A percentile compares a stretch with the other conserved stretches of the same genome.
phyloP scores from a whole-genome alignment of 768 basidiomycete genomes.

The Leccinum truebloodii region DNA sequence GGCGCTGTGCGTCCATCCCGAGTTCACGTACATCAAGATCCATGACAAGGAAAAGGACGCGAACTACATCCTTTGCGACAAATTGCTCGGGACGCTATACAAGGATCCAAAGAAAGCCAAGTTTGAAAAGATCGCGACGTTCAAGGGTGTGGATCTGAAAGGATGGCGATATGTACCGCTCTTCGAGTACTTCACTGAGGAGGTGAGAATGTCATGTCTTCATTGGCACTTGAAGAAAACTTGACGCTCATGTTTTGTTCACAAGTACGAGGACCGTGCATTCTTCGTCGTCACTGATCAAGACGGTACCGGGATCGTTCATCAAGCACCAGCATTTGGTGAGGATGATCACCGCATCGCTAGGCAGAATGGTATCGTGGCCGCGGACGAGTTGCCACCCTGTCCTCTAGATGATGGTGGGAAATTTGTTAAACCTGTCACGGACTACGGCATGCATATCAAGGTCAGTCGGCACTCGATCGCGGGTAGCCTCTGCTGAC shows the following conservation, averaged over 20 bases:
- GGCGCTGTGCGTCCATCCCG: constrained; percentile 93
- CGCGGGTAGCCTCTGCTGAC: constrained; percentile 2
- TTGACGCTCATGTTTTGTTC: neutral
- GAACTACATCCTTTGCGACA: constrained; percentile 92
- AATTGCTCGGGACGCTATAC: constrained; percentile 83
- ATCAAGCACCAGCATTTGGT: constrained; percentile 98
- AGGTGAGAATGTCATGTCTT: constrained; percentile 49
- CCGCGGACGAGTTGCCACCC: constrained; percentile 89
- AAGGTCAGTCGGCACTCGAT: constrained; percentile 55
- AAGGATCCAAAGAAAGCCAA: constrained; percentile 98
- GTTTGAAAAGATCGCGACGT: constrained; percentile 86
- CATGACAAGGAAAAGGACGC: constrained; percentile 83
- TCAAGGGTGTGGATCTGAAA: constrained; percentile 91
- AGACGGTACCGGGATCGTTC: constrained; percentile 97
- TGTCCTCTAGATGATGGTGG: constrained; percentile 94
- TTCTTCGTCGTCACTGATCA: constrained; percentile 85
- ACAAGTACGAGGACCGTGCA: constrained; percentile 85
- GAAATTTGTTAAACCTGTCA: constrained; percentile 83
- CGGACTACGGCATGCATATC: constrained; percentile 87
- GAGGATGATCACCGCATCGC: constrained; percentile 98
- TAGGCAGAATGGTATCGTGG: constrained; percentile 79
- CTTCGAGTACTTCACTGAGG: constrained; percentile 95
- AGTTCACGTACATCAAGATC: constrained; percentile 95
- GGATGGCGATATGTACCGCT: constrained; percentile 95
- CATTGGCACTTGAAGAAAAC: neutral